Evolutionary conservation across 2,329 filamentous ascomycete genomes (phyloP), one percentile per base, ranked within the genome.

Genomic region (Fusarium veterinarium): DNA sequence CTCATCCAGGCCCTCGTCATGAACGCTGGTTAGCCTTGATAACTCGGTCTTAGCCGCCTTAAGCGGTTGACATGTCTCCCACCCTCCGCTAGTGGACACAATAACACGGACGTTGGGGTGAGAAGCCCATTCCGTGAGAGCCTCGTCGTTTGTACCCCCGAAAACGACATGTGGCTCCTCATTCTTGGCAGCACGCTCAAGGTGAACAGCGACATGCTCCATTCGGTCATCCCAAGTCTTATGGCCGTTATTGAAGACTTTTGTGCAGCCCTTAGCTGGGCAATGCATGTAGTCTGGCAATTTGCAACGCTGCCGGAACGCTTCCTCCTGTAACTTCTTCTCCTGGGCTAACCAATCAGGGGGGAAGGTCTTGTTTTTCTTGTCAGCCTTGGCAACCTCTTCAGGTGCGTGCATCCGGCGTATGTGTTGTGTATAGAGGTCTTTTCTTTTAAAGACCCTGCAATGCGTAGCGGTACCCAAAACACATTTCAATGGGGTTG

Each of bases 351-450:
- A 89, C 82, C 84, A 86, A 19, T 84, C 82, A 2, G 77, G 70
- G 25, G 58, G 42, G 4, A 68, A 74, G 70, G 76, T 81, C 76
- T 81, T 85, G 66, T 78, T 78, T 31, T 80, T 76, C 62, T 81
- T 79, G 59, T 83, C 5, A 81, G 70, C 60, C 86, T 53, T 51
- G 52, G 33, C 59, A 11, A 59, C 28, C 40, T 72, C 59, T 17
- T 52, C 80, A 1, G 89, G 87, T 1, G 88, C 85, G 79, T 98
- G 95, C 93, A 97, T 97, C 51, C 95, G 92, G 10, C 93, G 89
- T 5, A 95, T 87, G 78, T 98, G 95, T 77, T 97, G 94, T 0
- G 92, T 94, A 83, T 95, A 97, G 14, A 98, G 89, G 77, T 98
- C 95, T 80, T 97, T 97, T 77, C 95, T 92, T 82, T 97, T 97